Percentiles rank a stretch among this genome's conserved stretches.
phyloP scores from a whole-genome alignment of 2,329 filamentous ascomycete species.

The Zymoseptoria tritici region DNA sequence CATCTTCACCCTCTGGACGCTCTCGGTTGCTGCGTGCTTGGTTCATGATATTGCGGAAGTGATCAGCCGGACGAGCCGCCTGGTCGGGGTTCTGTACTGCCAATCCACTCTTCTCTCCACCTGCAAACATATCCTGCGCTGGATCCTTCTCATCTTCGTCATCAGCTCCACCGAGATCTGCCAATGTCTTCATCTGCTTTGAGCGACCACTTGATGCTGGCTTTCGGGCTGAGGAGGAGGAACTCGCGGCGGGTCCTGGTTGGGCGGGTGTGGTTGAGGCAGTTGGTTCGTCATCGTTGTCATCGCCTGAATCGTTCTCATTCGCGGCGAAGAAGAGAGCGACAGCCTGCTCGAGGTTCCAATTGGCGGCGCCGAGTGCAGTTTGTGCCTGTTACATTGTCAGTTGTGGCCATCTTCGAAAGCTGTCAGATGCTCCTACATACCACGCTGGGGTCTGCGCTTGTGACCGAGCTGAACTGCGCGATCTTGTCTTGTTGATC shows the following conservation, averaged over 20 bases:
- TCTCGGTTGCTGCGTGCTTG: conserved; percentile 50
- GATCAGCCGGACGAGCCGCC: conserved; percentile 30
- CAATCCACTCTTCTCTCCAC: conserved; percentile 75
- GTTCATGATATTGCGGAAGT: conserved; percentile 45
- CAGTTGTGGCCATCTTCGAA: conserved; percentile 3
- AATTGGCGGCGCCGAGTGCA: conserved; percentile 37
- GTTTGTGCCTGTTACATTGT: conserved; percentile 35
- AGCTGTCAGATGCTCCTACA: conserved; percentile 7
- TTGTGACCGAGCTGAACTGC: conserved; percentile 32
- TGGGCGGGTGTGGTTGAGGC: conserved; percentile 8
- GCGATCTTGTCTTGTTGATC: conserved; percentile 28
- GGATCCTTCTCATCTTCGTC: conserved; percentile 56
- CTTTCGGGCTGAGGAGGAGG: conserved; percentile 9
- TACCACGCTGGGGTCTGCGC: conserved; percentile 28
- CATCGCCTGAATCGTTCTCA: conserved; percentile 32
- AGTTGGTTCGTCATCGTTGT: conserved; percentile 26
- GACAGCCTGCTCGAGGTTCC: conserved; percentile 40
- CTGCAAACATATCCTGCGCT: conserved; percentile 66
- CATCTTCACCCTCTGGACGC: conserved; percentile 44
- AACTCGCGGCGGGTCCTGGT: conserved; percentile 6
- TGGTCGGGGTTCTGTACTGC: conserved; percentile 59
- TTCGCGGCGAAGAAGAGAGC: conserved; percentile 39
- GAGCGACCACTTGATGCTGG: conserved; percentile 21
- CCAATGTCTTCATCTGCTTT: conserved; percentile 36
- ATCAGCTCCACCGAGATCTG: conserved; percentile 45